phyloP scores from a whole-genome alignment of 1,284 basidiomycete species.

The Austroboletus niveus region DNA sequence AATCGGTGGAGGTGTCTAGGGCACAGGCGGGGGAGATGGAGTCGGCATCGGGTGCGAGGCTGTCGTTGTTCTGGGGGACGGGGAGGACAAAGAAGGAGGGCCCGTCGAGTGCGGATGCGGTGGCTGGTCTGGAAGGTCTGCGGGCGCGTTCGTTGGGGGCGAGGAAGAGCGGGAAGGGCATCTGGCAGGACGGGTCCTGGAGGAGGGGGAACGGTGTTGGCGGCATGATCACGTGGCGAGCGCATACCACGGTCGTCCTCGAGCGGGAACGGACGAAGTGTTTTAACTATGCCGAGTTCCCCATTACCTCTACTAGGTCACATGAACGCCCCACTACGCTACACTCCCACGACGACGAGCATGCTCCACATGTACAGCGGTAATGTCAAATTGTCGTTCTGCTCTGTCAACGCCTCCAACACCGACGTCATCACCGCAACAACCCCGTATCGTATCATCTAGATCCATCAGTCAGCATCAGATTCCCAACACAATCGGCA shows the following conservation, averaged over 20 bases:
- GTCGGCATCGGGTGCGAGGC: constrained; percentile 8
- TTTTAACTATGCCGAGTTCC: constrained; percentile 5
- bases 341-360: constrained; percentile 48
- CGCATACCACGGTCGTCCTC: too few relatives aligned
- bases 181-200: constrained; percentile 26
- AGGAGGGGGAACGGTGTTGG: constrained; percentile 23
- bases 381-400: constrained; percentile 93
- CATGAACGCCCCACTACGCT: constrained; percentile 13
- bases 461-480: constrained; percentile 20
- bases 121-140: constrained; percentile 46
- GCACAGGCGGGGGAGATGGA: constrained; percentile 3
- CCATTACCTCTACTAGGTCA: constrained; percentile 27
- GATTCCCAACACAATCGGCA: constrained; percentile 3
- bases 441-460: constrained; percentile 55
- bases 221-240: constrained; percentile 7
- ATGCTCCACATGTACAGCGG: constrained; percentile 88
- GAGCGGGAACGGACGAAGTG: neutral
- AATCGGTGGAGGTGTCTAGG: constrained; percentile 7
- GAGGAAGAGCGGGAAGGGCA: constrained; percentile 32
- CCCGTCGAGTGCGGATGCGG: constrained; percentile 44
- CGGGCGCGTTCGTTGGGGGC: constrained; percentile 22
- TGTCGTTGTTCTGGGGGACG: constrained; percentile 11
- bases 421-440: constrained; percentile 66
- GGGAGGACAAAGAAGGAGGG: constrained; percentile 27
- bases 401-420: constrained; percentile 85